Conservation (phyloP, 257 asterid species). For the Solanum chaucha region DNA sequence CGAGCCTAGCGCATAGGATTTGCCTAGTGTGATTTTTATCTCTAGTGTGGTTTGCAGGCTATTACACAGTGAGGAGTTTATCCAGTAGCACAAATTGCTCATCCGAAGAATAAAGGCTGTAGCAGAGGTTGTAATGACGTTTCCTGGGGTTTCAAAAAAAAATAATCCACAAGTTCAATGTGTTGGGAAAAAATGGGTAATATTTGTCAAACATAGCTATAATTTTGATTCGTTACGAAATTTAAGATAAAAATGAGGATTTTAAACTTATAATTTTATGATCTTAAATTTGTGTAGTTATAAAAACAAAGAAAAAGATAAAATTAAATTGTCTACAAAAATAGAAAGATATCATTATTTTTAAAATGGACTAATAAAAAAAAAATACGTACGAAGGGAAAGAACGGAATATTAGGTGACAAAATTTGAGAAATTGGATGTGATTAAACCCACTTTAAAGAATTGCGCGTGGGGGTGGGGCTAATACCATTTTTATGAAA, state of each 20-base stretch:
- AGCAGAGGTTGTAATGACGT: too few relatives aligned
- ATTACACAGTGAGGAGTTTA: too few relatives aligned
- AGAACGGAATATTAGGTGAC: background rate
- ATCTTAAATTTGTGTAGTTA: background rate
- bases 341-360: background rate
- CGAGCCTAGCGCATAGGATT: too few relatives aligned
- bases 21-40: fast-evolving
- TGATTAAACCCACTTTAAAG: background rate
- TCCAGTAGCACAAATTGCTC: too few relatives aligned
- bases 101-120: too few relatives aligned
- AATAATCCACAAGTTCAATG: background rate
- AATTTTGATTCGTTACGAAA: background rate
- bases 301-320: background rate
- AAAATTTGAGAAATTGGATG: background rate
- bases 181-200: background rate
- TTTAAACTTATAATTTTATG: background rate
- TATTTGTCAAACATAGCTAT: background rate
- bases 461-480: background rate
- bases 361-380: background rate
- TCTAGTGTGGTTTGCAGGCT: fast-evolving
- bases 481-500: background rate
- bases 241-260: background rate
- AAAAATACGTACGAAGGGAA: background rate
- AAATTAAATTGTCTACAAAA: background rate
- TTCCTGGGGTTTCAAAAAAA: background rate